These are phyloP conservation scores for Arthrobotrys pseudoclavata DNA, from an alignment of 2,329 filamentous ascomycete genomes.

Conservation along the genomic window DNA sequence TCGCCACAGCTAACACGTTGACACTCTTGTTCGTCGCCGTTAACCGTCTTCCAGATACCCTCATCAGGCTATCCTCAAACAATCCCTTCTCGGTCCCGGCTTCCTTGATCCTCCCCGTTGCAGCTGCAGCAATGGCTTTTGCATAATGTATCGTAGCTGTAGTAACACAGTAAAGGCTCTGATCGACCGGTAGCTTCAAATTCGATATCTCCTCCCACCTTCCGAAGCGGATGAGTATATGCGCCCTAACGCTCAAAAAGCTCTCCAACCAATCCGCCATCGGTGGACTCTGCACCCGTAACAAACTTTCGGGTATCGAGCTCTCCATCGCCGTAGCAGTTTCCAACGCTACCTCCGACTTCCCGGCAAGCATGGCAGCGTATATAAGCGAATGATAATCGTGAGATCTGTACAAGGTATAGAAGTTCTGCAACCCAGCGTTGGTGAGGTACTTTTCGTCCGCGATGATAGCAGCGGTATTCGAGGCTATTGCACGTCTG, in stretches of 20 bases:
- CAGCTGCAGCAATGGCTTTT: constrained; percentile 76
- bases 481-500: constrained; percentile 75
- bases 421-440: constrained; percentile 77
- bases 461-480: constrained; percentile 75
- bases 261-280: constrained; percentile 86
- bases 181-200: constrained; percentile 72
- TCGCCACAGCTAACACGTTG: constrained; percentile 64
- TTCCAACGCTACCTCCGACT: constrained; percentile 74
- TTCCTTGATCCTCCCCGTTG: constrained; percentile 71
- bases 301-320: constrained; percentile 74
- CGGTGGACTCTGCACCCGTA: constrained; percentile 76
- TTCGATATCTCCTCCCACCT: constrained; percentile 76
- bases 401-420: constrained; percentile 81
- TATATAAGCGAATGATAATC: constrained; percentile 82
- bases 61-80: constrained; percentile 70
- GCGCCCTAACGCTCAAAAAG: constrained; percentile 76
- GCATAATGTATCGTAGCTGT: constrained; percentile 78
- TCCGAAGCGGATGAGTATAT: constrained; percentile 80
- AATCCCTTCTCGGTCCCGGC: constrained; percentile 70
- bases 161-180: constrained; percentile 76
- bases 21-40: constrained; percentile 73
- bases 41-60: constrained; percentile 71
- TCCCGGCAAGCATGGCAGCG: constrained; percentile 81
- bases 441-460: constrained; percentile 76
- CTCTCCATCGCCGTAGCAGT: constrained; percentile 74